Percentiles rank a stretch among this genome's conserved stretches.
Evolutionary conservation across 495 filamentous ascomycete species (phyloP).

Genomic region (Trichoderma virens): DNA sequence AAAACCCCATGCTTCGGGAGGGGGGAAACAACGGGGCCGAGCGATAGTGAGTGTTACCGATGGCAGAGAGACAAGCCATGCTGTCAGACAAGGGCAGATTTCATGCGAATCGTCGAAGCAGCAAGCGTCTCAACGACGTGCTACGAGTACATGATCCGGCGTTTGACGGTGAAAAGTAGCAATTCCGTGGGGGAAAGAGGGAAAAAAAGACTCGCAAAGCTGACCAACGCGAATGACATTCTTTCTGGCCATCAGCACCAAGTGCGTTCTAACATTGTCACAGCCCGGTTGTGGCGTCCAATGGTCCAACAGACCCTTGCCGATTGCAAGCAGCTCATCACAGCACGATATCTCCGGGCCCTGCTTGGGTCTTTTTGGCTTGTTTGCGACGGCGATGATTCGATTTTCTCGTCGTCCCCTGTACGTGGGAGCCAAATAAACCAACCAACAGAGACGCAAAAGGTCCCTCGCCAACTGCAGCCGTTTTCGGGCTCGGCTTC

Average conservation of each 20-base stretch:
- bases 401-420: background rate
- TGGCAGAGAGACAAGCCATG: background rate
- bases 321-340: background rate
- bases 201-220: background rate
- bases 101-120: too few relatives aligned
- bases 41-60: background rate
- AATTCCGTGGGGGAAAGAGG: background rate
- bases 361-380: too few relatives aligned
- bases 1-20: too few relatives aligned
- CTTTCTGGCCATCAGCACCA: background rate
- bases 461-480: background rate
- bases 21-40: too few relatives aligned
- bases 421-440: too few relatives aligned
- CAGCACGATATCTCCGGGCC: too few relatives aligned
- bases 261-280: background rate
- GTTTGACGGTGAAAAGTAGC: background rate
- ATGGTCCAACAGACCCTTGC: slow-evolving; percentile 7
- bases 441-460: background rate
- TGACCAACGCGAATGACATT: background rate
- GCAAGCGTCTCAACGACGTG: too few relatives aligned
- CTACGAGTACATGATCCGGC: background rate
- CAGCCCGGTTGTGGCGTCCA: background rate
- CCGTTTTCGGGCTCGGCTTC: background rate
- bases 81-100: too few relatives aligned
- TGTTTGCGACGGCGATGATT: background rate